Evolutionary conservation across 768 basidiomycete genomes (phyloP), one percentile per base, ranked within the genome.

Genomic region (Hortiboletus flavorubellus): DNA sequence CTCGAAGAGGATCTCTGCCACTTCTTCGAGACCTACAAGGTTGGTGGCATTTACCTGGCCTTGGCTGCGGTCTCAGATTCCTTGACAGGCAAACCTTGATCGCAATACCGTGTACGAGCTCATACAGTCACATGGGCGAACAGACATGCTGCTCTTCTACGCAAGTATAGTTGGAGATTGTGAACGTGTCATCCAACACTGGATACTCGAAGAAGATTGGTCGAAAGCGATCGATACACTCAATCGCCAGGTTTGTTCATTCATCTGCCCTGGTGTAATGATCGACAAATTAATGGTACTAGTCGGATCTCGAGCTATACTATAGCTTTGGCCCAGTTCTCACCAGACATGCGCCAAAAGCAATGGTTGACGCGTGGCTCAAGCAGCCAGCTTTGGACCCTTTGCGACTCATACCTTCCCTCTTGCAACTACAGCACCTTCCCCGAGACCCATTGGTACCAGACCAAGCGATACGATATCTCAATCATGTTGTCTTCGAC

Each of bases 1-100:
- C 77, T 98, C 18, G 94, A 97, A 64, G 97, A 98, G 42, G 97
- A 99, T 66, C 78, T 98, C 38, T 80, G 85, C 41, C 89, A 94
- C 44, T 98, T 99, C 71, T 84, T 98, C 45, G 86, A 90, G 54
- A 96, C 92, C 0, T 98, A 98, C 75, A 93, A 91, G 82, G 95
- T 91, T 42, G 51, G 74, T 59, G 12, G 2, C 34, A 10, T 46
- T 46, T 26, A 30, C 41, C 11, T 57, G 0, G 7, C 41, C 33
- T 29, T 26, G 18, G 39, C 49, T 35, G 14, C 31, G 42, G 12
- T 26, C 37, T 56, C 40, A 44, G 23, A 50, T 52, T 47, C 35
- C 29, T 46, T 21, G 10, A n/a, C 54, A 97, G 94, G 80, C 77
- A 59, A 89, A 95, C 70, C 78, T 99, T 35, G 91, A 98, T 61